phyloP scores from a whole-genome alignment of 768 basidiomycete genomes.

The Pluteus cervinus region DNA sequence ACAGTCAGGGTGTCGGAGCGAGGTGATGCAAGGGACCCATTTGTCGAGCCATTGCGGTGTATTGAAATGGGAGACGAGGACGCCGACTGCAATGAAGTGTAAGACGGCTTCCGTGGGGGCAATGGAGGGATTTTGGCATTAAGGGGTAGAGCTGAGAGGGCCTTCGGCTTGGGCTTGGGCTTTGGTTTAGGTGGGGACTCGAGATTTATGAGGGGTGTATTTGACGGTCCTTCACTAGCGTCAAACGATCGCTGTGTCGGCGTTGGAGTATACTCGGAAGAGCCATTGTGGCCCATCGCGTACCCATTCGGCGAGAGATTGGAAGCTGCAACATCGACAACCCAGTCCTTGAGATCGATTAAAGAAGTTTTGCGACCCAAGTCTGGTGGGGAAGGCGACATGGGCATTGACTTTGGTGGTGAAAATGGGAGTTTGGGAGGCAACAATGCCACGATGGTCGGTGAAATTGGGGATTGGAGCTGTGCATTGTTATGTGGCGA shows the following conservation, averaged over 20 bases:
- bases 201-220: conserved; percentile 49
- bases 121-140: conserved; percentile 43
- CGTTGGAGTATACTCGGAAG: conserved; percentile 8
- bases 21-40: conserved; percentile 24
- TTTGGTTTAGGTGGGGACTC: conserved; percentile 40
- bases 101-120: conserved; percentile 62
- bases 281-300: conserved; percentile 8
- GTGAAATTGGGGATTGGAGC: conserved; percentile 48
- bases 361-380: conserved; percentile 52
- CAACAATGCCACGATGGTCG: conserved; percentile 30
- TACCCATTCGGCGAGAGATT: conserved; percentile 13
- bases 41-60: conserved; percentile 10
- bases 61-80: conserved; percentile 25
- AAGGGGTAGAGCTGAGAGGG: conserved; percentile 9
- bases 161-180: conserved; percentile 17
- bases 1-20: conserved; percentile 44
- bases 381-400: conserved; percentile 42
- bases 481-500: conserved; percentile 12
- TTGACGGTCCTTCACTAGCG: conserved; percentile 4
- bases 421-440: conserved; percentile 36
- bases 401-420: conserved; percentile 9
- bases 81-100: conserved; percentile 37
- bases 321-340: conserved; percentile 53
- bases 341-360: conserved; percentile 71
- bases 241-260: conserved; percentile 1